Conservation (phyloP, 306 rosid genomes). For the Glycine latifolia region DNA sequence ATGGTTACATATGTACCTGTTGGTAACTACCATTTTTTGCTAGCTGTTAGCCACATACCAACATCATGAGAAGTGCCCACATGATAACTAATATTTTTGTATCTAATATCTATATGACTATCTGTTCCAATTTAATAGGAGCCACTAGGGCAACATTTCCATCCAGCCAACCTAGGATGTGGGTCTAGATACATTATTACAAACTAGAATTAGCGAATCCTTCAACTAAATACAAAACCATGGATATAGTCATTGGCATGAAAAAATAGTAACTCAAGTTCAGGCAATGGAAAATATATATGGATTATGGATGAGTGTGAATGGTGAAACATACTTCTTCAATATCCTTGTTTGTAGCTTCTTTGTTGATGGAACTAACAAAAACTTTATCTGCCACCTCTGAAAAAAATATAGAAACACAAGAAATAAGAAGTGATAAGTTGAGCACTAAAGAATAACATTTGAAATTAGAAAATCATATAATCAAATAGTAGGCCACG, state of each 20-base stretch:
- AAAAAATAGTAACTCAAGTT: conserved; percentile 43
- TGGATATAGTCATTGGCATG: conserved; percentile 32
- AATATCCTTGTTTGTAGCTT: conserved; percentile 70
- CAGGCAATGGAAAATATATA: conserved; percentile 43
- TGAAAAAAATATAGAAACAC: conserved; percentile 47
- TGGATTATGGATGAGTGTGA: conserved; percentile 37
- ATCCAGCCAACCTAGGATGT: conserved; percentile 33
- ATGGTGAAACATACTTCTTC: conserved; percentile 70
- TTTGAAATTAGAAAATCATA: conserved; percentile 5
- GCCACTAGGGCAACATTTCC: conserved; percentile 28
- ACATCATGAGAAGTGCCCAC: conserved; percentile 33
- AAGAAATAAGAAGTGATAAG: conserved; percentile 33
- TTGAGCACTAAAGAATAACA: conserved; percentile 19
- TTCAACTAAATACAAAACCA: conserved; percentile 34
- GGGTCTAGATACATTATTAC: conserved; percentile 33
- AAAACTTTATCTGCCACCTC: conserved; percentile 71
- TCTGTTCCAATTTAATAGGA: conserved; percentile 22
- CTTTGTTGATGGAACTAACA: conserved; percentile 66
- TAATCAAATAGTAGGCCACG: conserved; percentile 36
- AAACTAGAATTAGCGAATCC: conserved; percentile 38
- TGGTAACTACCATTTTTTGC: conserved; percentile 22
- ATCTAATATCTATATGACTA: background rate
- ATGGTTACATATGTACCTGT: conserved; percentile 23
- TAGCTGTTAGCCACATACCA: conserved; percentile 30
- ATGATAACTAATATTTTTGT: conserved; percentile 28